These are phyloP conservation scores for Metarhizium humberi DNA, from an alignment of 2,329 filamentous ascomycete genomes.

Conservation along the genomic window DNA sequence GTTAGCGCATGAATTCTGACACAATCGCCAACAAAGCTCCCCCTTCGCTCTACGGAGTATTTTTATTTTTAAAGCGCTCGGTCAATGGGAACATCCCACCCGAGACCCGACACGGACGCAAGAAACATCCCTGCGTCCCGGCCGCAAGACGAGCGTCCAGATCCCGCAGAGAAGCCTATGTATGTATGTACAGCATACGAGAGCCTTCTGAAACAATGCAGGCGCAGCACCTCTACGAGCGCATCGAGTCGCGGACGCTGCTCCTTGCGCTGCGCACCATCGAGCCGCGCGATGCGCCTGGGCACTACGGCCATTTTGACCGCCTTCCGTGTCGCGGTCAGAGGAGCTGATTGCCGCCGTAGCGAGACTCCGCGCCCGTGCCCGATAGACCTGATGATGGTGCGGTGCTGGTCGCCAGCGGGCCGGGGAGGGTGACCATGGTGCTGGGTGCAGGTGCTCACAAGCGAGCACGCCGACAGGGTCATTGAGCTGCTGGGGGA, in stretches of 20 bases:
- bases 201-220: neutral
- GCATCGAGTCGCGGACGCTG: slow-evolving; percentile 12
- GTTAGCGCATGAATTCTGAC: no score
- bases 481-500: slow-evolving; percentile 16
- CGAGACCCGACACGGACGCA: no score
- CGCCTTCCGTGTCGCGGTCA: slow-evolving; percentile 9
- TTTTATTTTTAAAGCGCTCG: no score
- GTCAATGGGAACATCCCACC: no score
- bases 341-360: slow-evolving; percentile 10
- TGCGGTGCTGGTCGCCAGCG: slow-evolving; percentile 9
- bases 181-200: neutral
- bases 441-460: no score
- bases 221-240: slow-evolving; percentile 14
- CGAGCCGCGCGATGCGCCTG: slow-evolving; percentile 11
- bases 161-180: neutral
- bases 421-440: slow-evolving; percentile 7
- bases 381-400: slow-evolving; percentile 10
- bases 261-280: slow-evolving; percentile 18
- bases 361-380: slow-evolving; percentile 16
- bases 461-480: neutral
- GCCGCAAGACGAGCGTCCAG: neutral
- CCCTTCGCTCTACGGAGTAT: no score
- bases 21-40: no score
- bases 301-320: slow-evolving; percentile 16
- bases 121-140: no score